Percentiles rank a stretch among this genome's conserved stretches.
phyloP scores from a whole-genome alignment of 78 protist genomes.

The Guillardia theta region DNA sequence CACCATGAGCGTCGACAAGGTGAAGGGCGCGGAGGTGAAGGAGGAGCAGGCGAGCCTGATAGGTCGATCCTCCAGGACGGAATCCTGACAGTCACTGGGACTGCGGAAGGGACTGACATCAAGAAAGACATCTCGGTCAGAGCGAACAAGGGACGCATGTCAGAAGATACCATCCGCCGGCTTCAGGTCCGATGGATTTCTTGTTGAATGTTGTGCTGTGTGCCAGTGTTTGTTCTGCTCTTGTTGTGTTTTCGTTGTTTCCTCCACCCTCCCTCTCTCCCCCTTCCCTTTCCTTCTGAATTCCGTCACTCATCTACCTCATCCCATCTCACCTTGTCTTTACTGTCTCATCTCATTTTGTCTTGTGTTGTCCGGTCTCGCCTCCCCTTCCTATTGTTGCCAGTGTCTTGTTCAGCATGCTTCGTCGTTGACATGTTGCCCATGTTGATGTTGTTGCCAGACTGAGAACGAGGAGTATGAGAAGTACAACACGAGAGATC shows the following conservation, averaged over 20 bases:
- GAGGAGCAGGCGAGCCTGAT: no score
- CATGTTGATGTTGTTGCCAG: neutral
- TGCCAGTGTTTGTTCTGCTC: neutral
- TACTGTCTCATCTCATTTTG: neutral
- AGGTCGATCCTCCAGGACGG: no score
- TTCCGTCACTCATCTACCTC: neutral
- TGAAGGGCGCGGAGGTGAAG: neutral
- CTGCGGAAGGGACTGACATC: constrained; percentile 22
- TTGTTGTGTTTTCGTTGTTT: neutral
- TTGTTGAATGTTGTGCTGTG: neutral
- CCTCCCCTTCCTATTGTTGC: no score
- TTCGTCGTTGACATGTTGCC: no score
- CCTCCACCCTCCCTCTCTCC: neutral
- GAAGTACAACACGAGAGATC: neutral
- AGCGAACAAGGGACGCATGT: constrained; percentile 33
- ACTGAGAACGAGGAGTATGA: constrained; percentile 4
- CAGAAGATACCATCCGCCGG: neutral
- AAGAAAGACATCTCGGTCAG: constrained; percentile 4
- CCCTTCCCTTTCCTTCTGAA: neutral
- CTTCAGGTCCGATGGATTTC: neutral
- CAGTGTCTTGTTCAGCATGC: no score
- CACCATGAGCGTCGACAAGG: constrained; percentile 29
- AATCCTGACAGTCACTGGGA: neutral
- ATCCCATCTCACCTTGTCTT: neutral
- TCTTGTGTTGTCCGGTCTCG: neutral